phyloP scores from a whole-genome alignment of 176 grass and related monocot genomes.

The Carex scoparia region DNA sequence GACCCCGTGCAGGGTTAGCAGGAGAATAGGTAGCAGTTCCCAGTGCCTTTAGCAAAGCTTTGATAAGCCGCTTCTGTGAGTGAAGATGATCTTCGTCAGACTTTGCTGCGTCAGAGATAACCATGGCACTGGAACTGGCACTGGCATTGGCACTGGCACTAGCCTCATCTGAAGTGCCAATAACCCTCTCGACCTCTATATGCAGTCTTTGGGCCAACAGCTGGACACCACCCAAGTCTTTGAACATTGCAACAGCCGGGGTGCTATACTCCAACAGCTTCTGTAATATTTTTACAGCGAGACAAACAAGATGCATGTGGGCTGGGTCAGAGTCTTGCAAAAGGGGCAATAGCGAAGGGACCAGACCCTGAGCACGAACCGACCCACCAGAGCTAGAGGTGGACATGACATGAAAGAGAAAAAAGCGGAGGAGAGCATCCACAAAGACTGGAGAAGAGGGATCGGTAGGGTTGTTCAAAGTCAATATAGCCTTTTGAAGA shows the following conservation, averaged over 20 bases:
- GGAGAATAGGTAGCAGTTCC: constrained; percentile 93
- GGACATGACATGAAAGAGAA: constrained; percentile 95
- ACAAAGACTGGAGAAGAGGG: constrained; percentile 87
- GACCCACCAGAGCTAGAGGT: constrained; percentile 92
- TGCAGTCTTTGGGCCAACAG: constrained; percentile 78
- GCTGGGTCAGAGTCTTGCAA: constrained; percentile 77
- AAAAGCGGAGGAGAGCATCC: constrained; percentile 95
- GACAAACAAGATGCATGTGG: constrained; percentile 83
- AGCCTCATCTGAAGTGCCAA: constrained; percentile 43
- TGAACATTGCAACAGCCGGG: constrained; percentile 85
- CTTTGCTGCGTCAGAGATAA: constrained; percentile 45
- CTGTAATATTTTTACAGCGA: constrained; percentile 88
- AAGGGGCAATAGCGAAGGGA: constrained; percentile 78
- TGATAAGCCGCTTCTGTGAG: constrained; percentile 81
- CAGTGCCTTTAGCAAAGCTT: constrained; percentile 89
- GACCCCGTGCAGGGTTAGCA: constrained; percentile 65
- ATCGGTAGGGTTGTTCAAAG: constrained; percentile 73
- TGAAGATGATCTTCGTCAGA: constrained; percentile 76
- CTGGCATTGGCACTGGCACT: constrained; percentile 18
- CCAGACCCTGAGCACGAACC: constrained; percentile 82
- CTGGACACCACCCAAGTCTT: constrained; percentile 90
- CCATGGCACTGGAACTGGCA: constrained; percentile 25
- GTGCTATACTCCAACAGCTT: constrained; percentile 97
- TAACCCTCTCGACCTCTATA: constrained; percentile 79
- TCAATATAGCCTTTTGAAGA: constrained; percentile 87